Evolutionary conservation across 768 basidiomycete species (phyloP).

Genomic region (Tephrocybe sp.): DNA sequence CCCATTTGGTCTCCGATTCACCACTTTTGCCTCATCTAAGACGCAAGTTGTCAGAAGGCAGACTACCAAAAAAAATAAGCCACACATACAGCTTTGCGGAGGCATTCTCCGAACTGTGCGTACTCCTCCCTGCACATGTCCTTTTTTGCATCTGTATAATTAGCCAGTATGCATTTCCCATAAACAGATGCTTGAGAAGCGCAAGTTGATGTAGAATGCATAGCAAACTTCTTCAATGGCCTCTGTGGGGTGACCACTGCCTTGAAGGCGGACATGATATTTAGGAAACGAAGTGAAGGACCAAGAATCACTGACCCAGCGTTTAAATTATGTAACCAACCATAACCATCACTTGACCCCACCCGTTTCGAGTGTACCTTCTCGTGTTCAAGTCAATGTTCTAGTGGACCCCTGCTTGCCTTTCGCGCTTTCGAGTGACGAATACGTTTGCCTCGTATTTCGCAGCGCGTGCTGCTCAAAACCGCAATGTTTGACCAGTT

Average conservation of each 20-base stretch:
- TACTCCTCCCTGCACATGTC: conserved; percentile 88
- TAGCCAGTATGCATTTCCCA: conserved; percentile 82
- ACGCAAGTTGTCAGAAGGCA: not conserved
- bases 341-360: not conserved
- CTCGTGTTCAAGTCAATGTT: not conserved
- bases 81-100: conserved; percentile 68
- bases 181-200: conserved; percentile 72
- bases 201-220: conserved; percentile 71
- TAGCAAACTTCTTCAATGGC: conserved; percentile 64
- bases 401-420: not conserved
- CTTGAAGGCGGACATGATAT: conserved; percentile 23
- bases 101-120: conserved; percentile 75
- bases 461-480: not conserved
- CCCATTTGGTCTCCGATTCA: conserved; percentile 13
- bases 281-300: not conserved
- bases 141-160: conserved; percentile 81
- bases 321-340: conserved; percentile 10
- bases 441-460: not conserved
- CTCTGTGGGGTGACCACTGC: conserved; percentile 27
- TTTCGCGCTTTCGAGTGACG: not conserved
- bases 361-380: too few relatives aligned
- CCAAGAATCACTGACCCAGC: not conserved
- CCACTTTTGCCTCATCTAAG: conserved; percentile 33
- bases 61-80: not conserved
- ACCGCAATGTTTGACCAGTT: conserved; percentile 51